phyloP scores from a whole-genome alignment of 2,329 filamentous ascomycete species.

The Coniella lustricola region DNA sequence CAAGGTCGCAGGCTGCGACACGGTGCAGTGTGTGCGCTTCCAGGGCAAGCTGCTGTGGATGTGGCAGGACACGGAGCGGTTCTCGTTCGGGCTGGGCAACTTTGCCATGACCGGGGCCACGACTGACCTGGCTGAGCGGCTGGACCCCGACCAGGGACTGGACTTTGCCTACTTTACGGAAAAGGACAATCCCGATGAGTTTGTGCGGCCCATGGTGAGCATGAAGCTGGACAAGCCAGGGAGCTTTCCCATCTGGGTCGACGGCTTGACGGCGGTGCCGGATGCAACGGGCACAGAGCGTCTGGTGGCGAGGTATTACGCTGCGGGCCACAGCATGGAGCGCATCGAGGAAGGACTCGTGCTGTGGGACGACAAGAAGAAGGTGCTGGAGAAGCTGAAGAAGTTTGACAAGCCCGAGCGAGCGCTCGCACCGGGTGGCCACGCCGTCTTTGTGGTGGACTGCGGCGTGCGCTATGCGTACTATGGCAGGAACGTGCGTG shows the following conservation, averaged over 20 bases:
- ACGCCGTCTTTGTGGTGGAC: slow-evolving; percentile 9
- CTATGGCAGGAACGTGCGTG: slow-evolving; percentile 13
- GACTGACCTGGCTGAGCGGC: slow-evolving; percentile 5
- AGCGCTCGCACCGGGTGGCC: slow-evolving; percentile 3
- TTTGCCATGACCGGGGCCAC: slow-evolving; percentile 14
- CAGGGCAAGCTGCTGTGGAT: slow-evolving; percentile 13
- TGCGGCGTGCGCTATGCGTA: slow-evolving; percentile 9
- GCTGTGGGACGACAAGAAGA: slow-evolving; percentile 7
- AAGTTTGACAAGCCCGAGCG: slow-evolving; percentile 1
- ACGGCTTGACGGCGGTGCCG: slow-evolving; percentile 9
- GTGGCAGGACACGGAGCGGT: slow-evolving; percentile 16
- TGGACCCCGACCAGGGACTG: slow-evolving; percentile 9
- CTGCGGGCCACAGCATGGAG: slow-evolving; percentile 1
- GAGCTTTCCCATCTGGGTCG: slow-evolving; percentile 10
- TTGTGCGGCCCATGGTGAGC: slow-evolving; percentile 10
- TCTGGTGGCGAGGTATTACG: slow-evolving; percentile 9
- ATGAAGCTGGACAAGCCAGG: slow-evolving; percentile 5
- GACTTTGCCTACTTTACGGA: slow-evolving; percentile 10
- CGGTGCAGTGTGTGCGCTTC: slow-evolving; percentile 12
- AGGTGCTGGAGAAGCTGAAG: slow-evolving; percentile 4
- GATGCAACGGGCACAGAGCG: slow-evolving; percentile 5
- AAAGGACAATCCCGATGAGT: slow-evolving; percentile 3
- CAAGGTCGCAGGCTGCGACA: slow-evolving; percentile 14
- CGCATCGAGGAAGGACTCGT: slow-evolving; percentile 10
- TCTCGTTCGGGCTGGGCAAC: slow-evolving; percentile 13